Conservation (phyloP, 345 rosid species). For the Microthlaspi erraticum region DNA sequence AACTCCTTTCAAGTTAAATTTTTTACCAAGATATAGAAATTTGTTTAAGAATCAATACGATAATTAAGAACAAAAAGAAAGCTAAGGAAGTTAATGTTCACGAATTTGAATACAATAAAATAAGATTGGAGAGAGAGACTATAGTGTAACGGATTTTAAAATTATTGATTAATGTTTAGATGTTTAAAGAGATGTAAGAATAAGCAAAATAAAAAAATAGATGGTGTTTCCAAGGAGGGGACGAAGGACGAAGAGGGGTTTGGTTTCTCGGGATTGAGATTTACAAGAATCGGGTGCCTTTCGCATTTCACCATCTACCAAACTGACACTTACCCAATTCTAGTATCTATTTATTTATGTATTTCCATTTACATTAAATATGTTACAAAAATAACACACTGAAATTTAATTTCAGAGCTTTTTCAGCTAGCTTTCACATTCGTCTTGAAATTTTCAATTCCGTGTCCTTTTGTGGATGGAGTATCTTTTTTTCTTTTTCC, state of each 20-base stretch:
- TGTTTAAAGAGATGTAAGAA: not conserved
- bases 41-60: not conserved
- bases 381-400: constrained; percentile 38
- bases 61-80: not conserved
- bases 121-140: no score
- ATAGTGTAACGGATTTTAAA: no score
- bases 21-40: not conserved
- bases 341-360: constrained; percentile 45
- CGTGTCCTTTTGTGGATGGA: constrained; percentile 32
- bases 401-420: not conserved
- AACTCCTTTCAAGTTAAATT: constrained; percentile 31
- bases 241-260: constrained; percentile 45
- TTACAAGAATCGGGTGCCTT: constrained; percentile 38
- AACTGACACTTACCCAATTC: constrained; percentile 43
- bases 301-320: constrained; percentile 48
- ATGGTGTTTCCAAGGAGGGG: constrained; percentile 48
- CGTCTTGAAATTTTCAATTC: constrained; percentile 33
- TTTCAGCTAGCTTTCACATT: constrained; percentile 37
- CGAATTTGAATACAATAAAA: no score
- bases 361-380: constrained; percentile 40
- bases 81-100: constrained; percentile 7
- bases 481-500: not conserved
- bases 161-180: not conserved
- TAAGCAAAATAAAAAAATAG: not conserved
- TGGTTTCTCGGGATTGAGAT: constrained; percentile 49